Conservation (phyloP, 2,329 filamentous ascomycete species). For the Paracamarosporium sp. region DNA sequence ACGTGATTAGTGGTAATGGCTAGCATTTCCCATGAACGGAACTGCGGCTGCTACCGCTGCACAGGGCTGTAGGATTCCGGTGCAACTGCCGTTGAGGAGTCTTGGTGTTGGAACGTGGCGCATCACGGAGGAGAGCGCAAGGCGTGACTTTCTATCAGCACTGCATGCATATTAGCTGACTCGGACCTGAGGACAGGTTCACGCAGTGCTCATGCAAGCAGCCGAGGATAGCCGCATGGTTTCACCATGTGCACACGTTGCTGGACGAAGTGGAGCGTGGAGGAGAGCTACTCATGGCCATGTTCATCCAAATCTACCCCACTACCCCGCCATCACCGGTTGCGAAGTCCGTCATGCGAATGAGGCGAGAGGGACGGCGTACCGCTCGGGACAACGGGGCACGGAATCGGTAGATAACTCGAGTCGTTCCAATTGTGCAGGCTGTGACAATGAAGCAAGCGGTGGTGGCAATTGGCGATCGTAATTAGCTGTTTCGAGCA, state of each 20-base stretch:
- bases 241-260: not conserved
- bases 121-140: not conserved
- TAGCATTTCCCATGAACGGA: not conserved
- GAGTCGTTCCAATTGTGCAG: too few relatives aligned
- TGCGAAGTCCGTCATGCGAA: not conserved
- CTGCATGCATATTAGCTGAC: not conserved
- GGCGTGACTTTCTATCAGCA: not conserved
- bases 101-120: not conserved
- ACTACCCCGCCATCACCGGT: not conserved
- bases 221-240: not conserved
- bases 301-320: not conserved
- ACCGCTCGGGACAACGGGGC: too few relatives aligned
- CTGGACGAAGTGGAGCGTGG: not conserved
- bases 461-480: too few relatives aligned
- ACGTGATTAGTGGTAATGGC: too few relatives aligned
- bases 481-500: too few relatives aligned
- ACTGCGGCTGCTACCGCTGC: not conserved
- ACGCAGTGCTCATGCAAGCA: not conserved
- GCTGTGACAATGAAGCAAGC: too few relatives aligned
- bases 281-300: not conserved
- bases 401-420: too few relatives aligned
- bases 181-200: not conserved
- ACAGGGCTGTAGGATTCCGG: not conserved
- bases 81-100: not conserved
- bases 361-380: not conserved